Evolutionary conservation across 192 early-diverging fungal species (phyloP), one percentile per base, ranked within the genome.

Genomic region (Coemansia sp.): DNA sequence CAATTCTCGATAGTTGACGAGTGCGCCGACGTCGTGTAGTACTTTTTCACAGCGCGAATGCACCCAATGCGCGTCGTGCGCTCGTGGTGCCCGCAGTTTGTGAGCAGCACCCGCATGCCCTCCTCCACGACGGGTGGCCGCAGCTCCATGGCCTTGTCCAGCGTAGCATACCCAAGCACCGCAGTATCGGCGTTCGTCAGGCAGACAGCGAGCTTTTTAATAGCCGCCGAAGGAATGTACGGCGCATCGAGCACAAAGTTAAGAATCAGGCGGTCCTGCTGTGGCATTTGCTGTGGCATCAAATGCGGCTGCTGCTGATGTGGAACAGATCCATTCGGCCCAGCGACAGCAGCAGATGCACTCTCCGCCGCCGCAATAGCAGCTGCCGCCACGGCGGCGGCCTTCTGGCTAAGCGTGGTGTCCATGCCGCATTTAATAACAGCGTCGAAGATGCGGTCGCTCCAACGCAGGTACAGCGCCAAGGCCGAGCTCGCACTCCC

Each of bases 131-230:
- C 45, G 6, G 78, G 70, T 36, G 78, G 66, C 8, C 78, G 73
- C 48, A 81, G 66, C 59, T 75, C 78, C 42, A 81, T 81, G 11
- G 73, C 73, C 61, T 66, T 64, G 18, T 76, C 70, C 16, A 81
- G 66, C 16, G 73, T 70, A 13, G 62, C 62, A n/a, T 72, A 62
- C 2, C 78, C 73, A 41, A 76, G 59, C 12, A 57, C 23, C 3
- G 78, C 78, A 0, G 73, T 69, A 11, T 26, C 61, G 0, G 78
- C 64, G 31, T 48, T 36, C 20, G 62, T 66, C 16, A 81, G 36
- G 20, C 73, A 81, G 2, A 11, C 56, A 16, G 59, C 66, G 1
- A 81, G 59, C 42, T 73, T 75, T 38, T 53, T 31, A 5, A 81
- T 34, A 0, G 62, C 21, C 0, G 6, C 13, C 0, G 70, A 60